phyloP scores from a whole-genome alignment of 2,329 filamentous ascomycete species.

The Fusarium metavorans region DNA sequence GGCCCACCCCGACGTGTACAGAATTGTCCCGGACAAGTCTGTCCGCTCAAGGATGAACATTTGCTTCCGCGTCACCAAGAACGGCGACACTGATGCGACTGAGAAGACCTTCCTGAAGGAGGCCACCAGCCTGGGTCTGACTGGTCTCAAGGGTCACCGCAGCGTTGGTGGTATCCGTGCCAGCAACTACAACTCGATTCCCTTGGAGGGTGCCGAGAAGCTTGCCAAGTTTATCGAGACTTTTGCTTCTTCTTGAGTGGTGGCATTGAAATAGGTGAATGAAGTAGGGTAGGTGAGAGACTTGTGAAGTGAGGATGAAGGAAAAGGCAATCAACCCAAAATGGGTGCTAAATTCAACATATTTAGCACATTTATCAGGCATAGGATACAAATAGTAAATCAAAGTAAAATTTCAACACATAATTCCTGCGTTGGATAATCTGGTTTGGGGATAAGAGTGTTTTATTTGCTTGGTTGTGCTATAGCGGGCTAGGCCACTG shows the following conservation, averaged over 20 bases:
- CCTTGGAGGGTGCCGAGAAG: constrained; percentile 74
- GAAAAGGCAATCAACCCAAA: constrained; percentile 15
- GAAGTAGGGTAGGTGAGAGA: not conserved
- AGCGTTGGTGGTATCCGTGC: constrained; percentile 78
- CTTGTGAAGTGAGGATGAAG: not conserved
- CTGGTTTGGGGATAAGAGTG: not conserved
- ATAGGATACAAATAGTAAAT: constrained; percentile 1
- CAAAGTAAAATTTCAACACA: not conserved
- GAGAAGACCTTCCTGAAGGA: constrained; percentile 86
- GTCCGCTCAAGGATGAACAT: constrained; percentile 94
- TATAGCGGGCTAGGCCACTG: not conserved
- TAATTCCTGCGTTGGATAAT: not conserved
- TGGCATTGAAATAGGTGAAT: not conserved
- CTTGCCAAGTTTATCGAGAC: constrained; percentile 71
- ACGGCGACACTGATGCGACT: constrained; percentile 71
- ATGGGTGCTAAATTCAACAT: constrained; percentile 41
- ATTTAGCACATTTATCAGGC: constrained; percentile 2
- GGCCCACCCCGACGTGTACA: constrained; percentile 77
- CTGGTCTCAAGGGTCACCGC: constrained; percentile 89
- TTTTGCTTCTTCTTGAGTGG: constrained; percentile 56
- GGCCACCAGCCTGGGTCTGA: constrained; percentile 74
- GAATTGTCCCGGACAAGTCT: constrained; percentile 78
- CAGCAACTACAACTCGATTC: constrained; percentile 90
- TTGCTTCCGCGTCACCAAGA: constrained; percentile 80
- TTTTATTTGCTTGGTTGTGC: not conserved